A percentile compares a stretch with the other conserved stretches of the same genome.
phyloP scores from a whole-genome alignment of 2,329 filamentous ascomycete genomes.

The Pseudogymnoascus sp. region DNA sequence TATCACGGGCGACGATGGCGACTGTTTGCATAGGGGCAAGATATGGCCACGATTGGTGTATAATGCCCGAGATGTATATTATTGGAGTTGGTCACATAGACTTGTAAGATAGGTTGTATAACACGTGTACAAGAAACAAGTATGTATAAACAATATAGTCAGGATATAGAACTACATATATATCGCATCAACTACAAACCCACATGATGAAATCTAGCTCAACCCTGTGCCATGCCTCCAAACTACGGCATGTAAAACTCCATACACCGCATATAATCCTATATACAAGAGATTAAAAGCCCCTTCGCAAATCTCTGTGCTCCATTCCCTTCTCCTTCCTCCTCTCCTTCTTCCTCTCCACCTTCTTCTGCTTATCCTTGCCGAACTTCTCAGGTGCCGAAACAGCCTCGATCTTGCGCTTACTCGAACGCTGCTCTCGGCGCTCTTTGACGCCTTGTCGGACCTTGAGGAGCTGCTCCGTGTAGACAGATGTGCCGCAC shows the following conservation, averaged over 20 bases:
- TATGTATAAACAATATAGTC: slow-evolving; percentile 7
- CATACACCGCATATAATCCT: background rate
- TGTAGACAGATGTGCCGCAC: slow-evolving; percentile 71
- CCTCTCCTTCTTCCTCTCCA: slow-evolving; percentile 75
- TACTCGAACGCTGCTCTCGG: slow-evolving; percentile 66
- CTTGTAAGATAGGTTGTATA: slow-evolving; percentile 6
- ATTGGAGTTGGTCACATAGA: background rate
- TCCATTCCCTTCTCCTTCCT: slow-evolving; percentile 71
- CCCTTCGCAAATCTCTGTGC: slow-evolving; percentile 55
- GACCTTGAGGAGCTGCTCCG: slow-evolving; percentile 63
- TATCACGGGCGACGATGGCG: background rate
- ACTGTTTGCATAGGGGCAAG: background rate
- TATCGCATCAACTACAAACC: background rate
- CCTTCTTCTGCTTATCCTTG: slow-evolving; percentile 71
- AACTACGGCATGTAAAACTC: background rate
- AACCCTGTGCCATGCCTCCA: background rate
- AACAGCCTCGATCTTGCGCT: slow-evolving; percentile 85
- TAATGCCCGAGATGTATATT: background rate
- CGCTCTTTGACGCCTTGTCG: slow-evolving; percentile 63
- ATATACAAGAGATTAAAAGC: slow-evolving; percentile 10
- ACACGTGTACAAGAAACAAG: slow-evolving; percentile 2
- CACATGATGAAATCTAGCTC: background rate
- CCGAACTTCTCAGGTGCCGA: slow-evolving; percentile 71
- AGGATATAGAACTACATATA: slow-evolving; percentile 10
- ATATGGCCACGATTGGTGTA: background rate